Evolutionary conservation across 1,139 yeast species (phyloP).

Genomic region (Saccharomyces hybrid): DNA sequence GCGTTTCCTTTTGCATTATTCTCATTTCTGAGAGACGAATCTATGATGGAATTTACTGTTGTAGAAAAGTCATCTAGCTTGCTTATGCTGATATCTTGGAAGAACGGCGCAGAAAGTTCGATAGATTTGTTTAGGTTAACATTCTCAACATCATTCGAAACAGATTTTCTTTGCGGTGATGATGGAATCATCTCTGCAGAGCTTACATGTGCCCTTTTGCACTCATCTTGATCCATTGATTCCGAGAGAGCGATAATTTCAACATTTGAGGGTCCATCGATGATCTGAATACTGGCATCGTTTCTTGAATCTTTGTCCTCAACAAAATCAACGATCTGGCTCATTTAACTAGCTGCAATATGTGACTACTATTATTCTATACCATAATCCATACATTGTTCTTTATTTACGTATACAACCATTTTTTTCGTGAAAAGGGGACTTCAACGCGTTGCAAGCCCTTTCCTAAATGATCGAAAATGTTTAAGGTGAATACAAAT

Average conservation of each 20-base stretch:
- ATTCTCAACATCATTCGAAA: background rate
- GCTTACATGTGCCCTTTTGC: background rate
- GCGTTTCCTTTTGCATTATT: background rate
- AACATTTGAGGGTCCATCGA: background rate
- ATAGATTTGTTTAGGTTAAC: constrained; percentile 4
- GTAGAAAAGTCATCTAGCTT: background rate
- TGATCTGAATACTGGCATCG: constrained; percentile 1
- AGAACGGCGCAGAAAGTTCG: constrained; percentile 9
- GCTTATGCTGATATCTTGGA: constrained; percentile 6
- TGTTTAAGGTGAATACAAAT: background rate
- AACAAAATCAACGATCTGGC: background rate
- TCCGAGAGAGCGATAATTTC: background rate
- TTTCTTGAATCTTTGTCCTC: constrained; percentile 3
- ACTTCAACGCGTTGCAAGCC: background rate
- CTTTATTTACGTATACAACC: background rate
- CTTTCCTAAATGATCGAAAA: background rate
- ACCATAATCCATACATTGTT: background rate
- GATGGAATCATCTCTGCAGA: background rate
- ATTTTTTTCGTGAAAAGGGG: background rate
- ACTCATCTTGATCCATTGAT: background rate
- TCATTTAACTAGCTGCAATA: background rate
- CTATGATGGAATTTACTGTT: background rate
- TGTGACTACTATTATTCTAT: background rate
- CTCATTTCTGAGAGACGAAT: background rate
- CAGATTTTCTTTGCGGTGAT: background rate